Base-by-base conservation (phyloP, 108 stramenopile genomes). In the Mayamaea pseudoterrestris region DNA sequence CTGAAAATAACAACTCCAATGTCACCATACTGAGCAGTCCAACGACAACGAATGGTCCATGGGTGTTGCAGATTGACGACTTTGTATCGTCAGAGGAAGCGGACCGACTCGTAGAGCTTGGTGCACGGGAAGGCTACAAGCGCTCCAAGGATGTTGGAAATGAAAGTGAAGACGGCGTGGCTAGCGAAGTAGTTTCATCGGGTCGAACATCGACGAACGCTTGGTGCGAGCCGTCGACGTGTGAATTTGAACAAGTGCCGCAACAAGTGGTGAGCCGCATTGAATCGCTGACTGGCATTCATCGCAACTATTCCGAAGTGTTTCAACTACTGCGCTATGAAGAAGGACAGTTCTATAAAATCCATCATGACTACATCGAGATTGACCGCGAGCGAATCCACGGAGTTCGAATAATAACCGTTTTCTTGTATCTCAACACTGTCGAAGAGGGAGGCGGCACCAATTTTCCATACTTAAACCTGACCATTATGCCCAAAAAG, bases 371-470 rank as follows among this genome's bases (percentile, higher is more conserved):
- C 48, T 61, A 71, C 29, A 73, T 79, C 40, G 30, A 6, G 6
- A 32, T 61, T 50, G 59, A 75, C 24, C 35, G 22, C 11, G 21
- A 45, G n/a, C 56, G 69, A 5, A 74, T 54, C 20, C 65, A 62
- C 32, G 93, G 93, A 6, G 79, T 81, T 4, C 78, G 93, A 26
- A 85, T 94, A 27, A 39, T 88, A 43, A 89, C 84, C 5, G 57
- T 89, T 11, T 94, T 83, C 63, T 59, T 94, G 23, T 94, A 94
- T 53, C 59, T 94, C 22, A 81, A 82, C 30, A 86, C 92, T 47
- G 93, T 92, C 4, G 86, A 82, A 45, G 90, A 89, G 0, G 91
- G 91, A n/a, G 93, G 89, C 53, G 53, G 71, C 6, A 94, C 93
- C 21, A 55, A 63, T 27, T 94, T 94, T 55, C 76, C 81, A 67